Percentiles rank a stretch among this genome's conserved stretches.
Evolutionary conservation across 176 grass and related monocot genomes (phyloP).

Genomic region (Chloris gayana): DNA sequence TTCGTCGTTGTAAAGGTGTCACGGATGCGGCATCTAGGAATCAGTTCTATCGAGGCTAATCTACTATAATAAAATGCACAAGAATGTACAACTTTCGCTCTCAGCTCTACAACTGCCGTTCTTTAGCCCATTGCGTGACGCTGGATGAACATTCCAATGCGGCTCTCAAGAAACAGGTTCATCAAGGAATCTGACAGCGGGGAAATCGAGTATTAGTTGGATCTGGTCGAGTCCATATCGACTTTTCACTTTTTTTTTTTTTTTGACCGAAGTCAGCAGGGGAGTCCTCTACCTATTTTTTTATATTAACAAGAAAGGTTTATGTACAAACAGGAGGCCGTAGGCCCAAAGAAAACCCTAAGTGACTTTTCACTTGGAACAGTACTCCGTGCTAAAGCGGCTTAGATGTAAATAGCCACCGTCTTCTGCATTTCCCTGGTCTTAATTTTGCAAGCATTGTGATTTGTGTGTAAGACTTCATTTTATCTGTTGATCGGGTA

Average conservation of each 20-base stretch:
- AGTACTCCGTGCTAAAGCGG: not conserved
- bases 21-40: slow-evolving; percentile 27
- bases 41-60: not conserved
- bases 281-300: no score
- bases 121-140: not conserved
- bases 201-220: not conserved
- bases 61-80: not conserved
- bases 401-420: not conserved
- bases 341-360: no score
- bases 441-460: not conserved
- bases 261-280: no score
- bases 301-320: no score
- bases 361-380: not conserved
- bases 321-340: no score
- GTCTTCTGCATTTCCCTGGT: not conserved
- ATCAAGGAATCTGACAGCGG: slow-evolving; percentile 28
- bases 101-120: not conserved
- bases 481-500: not conserved
- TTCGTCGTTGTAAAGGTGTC: not conserved
- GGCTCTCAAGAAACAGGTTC: not conserved
- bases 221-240: not conserved
- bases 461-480: not conserved
- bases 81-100: slow-evolving; percentile 27
- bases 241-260: no score
- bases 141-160: not conserved